Evolutionary conservation across 2,329 filamentous ascomycete species (phyloP).

Genomic region (Trichoderma sp.): DNA sequence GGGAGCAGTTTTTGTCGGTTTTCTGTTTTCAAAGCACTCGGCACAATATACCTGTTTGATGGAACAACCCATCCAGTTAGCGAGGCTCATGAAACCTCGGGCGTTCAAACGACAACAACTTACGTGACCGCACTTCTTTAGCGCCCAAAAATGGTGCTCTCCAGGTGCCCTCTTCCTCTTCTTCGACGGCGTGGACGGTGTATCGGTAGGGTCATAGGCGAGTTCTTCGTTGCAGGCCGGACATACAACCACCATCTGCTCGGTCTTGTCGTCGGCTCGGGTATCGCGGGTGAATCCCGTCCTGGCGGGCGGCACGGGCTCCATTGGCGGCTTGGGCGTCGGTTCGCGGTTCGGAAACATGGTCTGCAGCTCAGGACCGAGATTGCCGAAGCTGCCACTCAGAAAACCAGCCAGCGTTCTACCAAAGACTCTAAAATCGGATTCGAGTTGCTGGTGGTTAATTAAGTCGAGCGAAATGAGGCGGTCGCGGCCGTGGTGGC

Average conservation of each 20-base stretch:
- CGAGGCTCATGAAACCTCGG: not conserved
- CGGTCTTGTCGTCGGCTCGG: constrained; percentile 45
- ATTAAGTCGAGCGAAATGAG: constrained; percentile 30
- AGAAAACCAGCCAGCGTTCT: constrained; percentile 31
- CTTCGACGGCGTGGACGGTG: constrained; percentile 27
- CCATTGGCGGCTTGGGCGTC: constrained; percentile 50
- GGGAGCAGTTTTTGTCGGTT: constrained; percentile 36
- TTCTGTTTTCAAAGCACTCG: constrained; percentile 58
- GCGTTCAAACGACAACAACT: constrained; percentile 27
- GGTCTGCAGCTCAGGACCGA: constrained; percentile 32
- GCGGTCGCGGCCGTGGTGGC: constrained; percentile 13
- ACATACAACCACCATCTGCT: constrained; percentile 73
- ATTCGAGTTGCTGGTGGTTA: constrained; percentile 23
- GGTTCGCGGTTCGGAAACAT: constrained; percentile 26
- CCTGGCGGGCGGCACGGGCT: constrained; percentile 61
- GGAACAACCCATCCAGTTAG: not conserved
- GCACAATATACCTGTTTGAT: constrained; percentile 59
- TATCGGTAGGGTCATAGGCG: constrained; percentile 61
- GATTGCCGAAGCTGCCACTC: constrained; percentile 25
- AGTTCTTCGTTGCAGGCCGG: constrained; percentile 85
- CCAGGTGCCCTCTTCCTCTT: constrained; percentile 50
- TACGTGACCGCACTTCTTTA: constrained; percentile 91
- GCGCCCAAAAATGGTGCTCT: constrained; percentile 88
- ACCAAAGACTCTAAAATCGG: constrained; percentile 26
- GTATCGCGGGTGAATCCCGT: constrained; percentile 81